Evolutionary conservation across 345 rosid species (phyloP).

Genomic region (Eucalyptus pumila): DNA sequence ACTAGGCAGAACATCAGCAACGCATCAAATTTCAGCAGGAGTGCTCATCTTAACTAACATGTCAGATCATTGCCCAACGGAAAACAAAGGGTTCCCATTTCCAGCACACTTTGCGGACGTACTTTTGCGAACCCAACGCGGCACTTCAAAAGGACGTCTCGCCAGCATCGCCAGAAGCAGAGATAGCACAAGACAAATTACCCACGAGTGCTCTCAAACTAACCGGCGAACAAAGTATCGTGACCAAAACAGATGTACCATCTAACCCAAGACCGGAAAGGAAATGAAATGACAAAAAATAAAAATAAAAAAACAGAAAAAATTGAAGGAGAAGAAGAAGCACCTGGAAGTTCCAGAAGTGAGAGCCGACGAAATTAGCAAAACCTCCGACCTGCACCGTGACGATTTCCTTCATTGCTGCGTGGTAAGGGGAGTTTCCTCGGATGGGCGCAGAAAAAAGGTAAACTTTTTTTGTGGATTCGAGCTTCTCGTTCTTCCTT

Average conservation of each 20-base stretch:
- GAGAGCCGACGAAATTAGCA: slow-evolving; percentile 92
- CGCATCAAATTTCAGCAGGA: not conserved
- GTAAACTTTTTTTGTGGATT: not conserved
- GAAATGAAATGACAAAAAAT: not conserved
- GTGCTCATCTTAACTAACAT: not conserved
- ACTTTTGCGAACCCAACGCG: not conserved
- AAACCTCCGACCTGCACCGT: slow-evolving; percentile 79
- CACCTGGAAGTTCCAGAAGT: slow-evolving; percentile 99
- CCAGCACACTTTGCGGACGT: not conserved
- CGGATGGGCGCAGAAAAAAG: not conserved
- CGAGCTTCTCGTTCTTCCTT: not conserved
- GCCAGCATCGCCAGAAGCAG: not conserved
- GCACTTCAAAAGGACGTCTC: not conserved
- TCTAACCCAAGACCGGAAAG: not conserved
- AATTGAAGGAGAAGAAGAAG: not conserved
- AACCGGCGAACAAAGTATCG: not conserved
- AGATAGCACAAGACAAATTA: not conserved
- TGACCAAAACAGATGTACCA: not conserved
- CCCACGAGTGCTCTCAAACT: not conserved
- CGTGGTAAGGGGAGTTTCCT: not conserved
- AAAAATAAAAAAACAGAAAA: not conserved
- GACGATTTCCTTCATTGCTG: slow-evolving; percentile 70
- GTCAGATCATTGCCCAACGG: not conserved
- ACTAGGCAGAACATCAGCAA: not conserved
- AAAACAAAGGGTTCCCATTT: not conserved